phyloP scores from a whole-genome alignment of 2,329 filamentous ascomycete species.

The Polychaeton citri region DNA sequence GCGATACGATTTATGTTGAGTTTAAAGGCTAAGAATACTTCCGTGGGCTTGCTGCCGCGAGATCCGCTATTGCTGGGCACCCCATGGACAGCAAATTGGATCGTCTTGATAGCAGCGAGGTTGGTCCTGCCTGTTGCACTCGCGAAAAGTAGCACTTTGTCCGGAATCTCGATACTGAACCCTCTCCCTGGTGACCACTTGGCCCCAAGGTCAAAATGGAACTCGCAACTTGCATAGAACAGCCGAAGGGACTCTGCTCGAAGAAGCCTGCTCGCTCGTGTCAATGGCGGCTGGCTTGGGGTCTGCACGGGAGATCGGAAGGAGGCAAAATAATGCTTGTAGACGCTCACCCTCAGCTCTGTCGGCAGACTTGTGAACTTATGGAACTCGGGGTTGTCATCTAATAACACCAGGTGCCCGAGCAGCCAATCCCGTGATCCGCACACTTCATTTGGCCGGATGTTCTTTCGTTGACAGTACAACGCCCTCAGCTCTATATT shows the following conservation, averaged over 20 bases:
- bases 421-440: neutral
- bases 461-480: neutral
- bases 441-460: too few species aligned
- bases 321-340: conserved; percentile 5
- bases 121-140: too few species aligned
- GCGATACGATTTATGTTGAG: too few species aligned
- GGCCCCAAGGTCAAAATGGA: conserved; percentile 3
- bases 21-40: too few species aligned
- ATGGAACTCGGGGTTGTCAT: conserved; percentile 2
- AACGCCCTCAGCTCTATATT: neutral
- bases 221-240: conserved; percentile 5
- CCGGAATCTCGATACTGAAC: too few species aligned
- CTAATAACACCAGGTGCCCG: neutral
- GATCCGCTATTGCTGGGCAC: too few species aligned
- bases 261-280: conserved; percentile 1
- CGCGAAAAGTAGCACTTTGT: too few species aligned
- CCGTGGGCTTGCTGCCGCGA: too few species aligned
- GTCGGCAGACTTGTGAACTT: conserved; percentile 3
- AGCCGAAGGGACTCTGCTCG: conserved; percentile 5
- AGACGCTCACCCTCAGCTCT: conserved; percentile 3
- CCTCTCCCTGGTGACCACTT: too few species aligned
- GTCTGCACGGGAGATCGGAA: conserved; percentile 4
- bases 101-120: too few species aligned
- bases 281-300: conserved; percentile 6
- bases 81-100: too few species aligned